Evolutionary conservation across 2,329 filamentous ascomycete genomes (phyloP).

Genomic region (Cercospora sojina): DNA sequence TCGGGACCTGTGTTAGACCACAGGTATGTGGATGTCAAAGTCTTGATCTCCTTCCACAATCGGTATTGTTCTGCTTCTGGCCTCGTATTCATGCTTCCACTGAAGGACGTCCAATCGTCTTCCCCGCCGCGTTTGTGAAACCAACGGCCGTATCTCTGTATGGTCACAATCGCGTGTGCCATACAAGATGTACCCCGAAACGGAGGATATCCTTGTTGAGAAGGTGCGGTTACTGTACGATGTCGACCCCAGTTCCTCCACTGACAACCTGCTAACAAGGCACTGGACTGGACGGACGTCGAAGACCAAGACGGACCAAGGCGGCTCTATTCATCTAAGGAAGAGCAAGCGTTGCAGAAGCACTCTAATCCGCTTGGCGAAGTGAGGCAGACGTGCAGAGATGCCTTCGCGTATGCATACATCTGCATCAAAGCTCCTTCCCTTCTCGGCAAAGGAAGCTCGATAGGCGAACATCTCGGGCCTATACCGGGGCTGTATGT

Average conservation of each 20-base stretch:
- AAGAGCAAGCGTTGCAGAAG: conserved; percentile 4
- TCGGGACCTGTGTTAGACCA: background rate
- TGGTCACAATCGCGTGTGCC: background rate
- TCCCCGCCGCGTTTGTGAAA: background rate
- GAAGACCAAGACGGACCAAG: conserved; percentile 10
- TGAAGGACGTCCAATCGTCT: background rate
- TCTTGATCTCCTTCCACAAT: background rate
- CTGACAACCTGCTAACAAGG: background rate
- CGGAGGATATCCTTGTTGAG: background rate
- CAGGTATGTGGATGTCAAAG: background rate
- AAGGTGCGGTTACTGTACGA: background rate
- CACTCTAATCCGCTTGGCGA: background rate
- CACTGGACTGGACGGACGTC: background rate
- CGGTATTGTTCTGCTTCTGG: background rate
- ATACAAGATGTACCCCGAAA: background rate
- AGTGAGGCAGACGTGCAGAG: background rate
- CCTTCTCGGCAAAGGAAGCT: conserved; percentile 1
- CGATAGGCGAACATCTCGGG: background rate
- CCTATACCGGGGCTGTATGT: background rate
- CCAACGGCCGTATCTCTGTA: background rate
- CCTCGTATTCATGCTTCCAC: background rate
- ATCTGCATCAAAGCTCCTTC: background rate
- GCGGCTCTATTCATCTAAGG: background rate
- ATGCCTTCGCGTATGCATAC: background rate
- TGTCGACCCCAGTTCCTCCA: background rate